A percentile compares a stretch with the other conserved stretches of the same genome.
phyloP scores from a whole-genome alignment of 1,139 yeast species.

The Kluyveromyces sp. region DNA sequence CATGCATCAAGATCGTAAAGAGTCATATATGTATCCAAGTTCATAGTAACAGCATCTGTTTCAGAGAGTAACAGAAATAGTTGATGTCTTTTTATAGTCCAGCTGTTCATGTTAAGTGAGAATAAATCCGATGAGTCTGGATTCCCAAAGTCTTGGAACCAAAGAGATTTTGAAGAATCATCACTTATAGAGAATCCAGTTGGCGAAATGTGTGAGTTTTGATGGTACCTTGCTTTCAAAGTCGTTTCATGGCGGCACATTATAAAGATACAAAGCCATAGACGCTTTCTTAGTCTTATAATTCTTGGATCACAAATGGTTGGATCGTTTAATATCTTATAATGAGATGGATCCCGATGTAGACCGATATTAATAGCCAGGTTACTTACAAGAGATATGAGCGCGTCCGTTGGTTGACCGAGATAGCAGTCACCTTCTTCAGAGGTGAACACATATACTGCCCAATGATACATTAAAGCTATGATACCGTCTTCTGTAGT shows the following conservation, averaged over 20 bases:
- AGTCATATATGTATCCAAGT: slow-evolving; percentile 12
- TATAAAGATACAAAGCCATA: slow-evolving; percentile 23
- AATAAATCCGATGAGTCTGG: slow-evolving; percentile 10
- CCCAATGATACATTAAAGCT: slow-evolving; percentile 27
- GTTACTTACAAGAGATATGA: slow-evolving; percentile 21
- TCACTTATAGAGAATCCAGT: slow-evolving; percentile 14
- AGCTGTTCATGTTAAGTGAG: slow-evolving; percentile 15
- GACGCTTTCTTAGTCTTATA: slow-evolving; percentile 22
- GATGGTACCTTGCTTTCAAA: slow-evolving; percentile 21
- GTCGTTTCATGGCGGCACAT: slow-evolving; percentile 21
- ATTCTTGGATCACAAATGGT: slow-evolving; percentile 16
- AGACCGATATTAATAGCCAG: slow-evolving; percentile 27
- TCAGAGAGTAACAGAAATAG: slow-evolving; percentile 20
- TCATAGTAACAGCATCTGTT: slow-evolving; percentile 18
- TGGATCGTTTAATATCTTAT: slow-evolving; percentile 13
- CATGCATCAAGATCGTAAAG: slow-evolving; percentile 15
- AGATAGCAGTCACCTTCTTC: slow-evolving; percentile 28
- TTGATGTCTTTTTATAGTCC: slow-evolving; percentile 18
- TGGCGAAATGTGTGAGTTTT: slow-evolving; percentile 14
- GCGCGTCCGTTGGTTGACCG: slow-evolving; percentile 26
- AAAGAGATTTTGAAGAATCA: slow-evolving; percentile 13
- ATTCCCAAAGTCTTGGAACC: slow-evolving; percentile 19
- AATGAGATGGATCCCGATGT: slow-evolving; percentile 28
- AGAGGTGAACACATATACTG: slow-evolving; percentile 26
- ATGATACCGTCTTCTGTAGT: slow-evolving; percentile 26